These are phyloP conservation scores for Apiospora phragmitis DNA, from an alignment of 2,329 filamentous ascomycete species.

Conservation along the genomic window DNA sequence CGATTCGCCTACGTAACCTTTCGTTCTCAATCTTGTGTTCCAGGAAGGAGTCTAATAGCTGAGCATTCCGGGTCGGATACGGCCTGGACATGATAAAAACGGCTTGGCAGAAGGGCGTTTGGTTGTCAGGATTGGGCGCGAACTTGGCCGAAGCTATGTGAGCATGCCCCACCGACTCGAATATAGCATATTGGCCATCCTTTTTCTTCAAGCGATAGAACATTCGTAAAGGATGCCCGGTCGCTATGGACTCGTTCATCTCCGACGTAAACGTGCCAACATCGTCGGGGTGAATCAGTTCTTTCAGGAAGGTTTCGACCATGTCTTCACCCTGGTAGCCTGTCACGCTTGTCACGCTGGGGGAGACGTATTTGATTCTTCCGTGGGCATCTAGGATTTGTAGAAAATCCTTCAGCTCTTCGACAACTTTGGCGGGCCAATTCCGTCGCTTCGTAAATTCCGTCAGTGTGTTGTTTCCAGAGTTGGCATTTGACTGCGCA, in stretches of 20 bases:
- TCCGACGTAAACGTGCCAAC: constrained; percentile 80
- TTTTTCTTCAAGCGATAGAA: constrained; percentile 82
- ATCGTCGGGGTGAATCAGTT: constrained; percentile 86
- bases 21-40: constrained; percentile 98
- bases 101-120: constrained; percentile 75
- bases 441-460: constrained; percentile 65
- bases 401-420: constrained; percentile 86
- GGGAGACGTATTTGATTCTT: constrained; percentile 82
- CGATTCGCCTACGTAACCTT: constrained; percentile 78
- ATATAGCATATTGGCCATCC: constrained; percentile 74
- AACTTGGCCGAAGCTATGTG: constrained; percentile 75
- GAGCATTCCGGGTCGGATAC: constrained; percentile 85
- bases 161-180: constrained; percentile 90
- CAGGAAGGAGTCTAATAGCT: constrained; percentile 85
- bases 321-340: constrained; percentile 74
- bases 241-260: constrained; percentile 85
- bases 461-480: constrained; percentile 46
- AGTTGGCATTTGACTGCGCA: constrained; percentile 17
- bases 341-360: constrained; percentile 71
- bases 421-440: constrained; percentile 87
- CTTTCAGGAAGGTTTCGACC: constrained; percentile 72
- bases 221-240: constrained; percentile 75
- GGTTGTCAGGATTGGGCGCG: constrained; percentile 62
- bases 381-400: constrained; percentile 86
- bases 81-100: constrained; percentile 93